These are phyloP conservation scores for Aspergillus carbonarius DNA, from an alignment of 2,329 filamentous ascomycete species.

Conservation along the genomic window DNA sequence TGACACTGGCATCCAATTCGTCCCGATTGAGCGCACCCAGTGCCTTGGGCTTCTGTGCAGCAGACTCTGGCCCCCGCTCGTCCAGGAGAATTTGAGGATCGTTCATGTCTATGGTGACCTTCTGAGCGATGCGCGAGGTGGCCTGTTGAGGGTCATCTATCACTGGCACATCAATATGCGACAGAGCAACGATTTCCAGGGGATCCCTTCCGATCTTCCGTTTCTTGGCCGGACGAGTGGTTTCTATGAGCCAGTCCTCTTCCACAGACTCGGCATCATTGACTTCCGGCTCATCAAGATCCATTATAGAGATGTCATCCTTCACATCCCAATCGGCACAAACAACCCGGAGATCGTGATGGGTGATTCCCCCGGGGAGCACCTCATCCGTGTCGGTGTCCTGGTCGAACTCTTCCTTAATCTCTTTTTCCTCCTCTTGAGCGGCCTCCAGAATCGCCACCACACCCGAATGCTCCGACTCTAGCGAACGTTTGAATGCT, in stretches of 20 bases:
- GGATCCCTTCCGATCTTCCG: constrained; percentile 55
- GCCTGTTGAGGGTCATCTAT: constrained; percentile 78
- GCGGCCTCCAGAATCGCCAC: constrained; percentile 47
- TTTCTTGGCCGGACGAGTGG: constrained; percentile 61
- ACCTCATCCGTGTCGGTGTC: constrained; percentile 64
- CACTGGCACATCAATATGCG: constrained; percentile 64
- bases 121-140: constrained; percentile 71
- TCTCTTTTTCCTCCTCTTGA: constrained; percentile 52
- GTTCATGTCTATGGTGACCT: constrained; percentile 79
- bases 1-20: constrained; percentile 68
- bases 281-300: constrained; percentile 25
- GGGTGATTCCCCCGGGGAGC: constrained; percentile 65
- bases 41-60: constrained; percentile 53
- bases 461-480: constrained; percentile 58
- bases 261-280: constrained; percentile 28
- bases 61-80: constrained; percentile 64
- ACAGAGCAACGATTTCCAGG: constrained; percentile 50
- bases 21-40: constrained; percentile 42
- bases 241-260: constrained; percentile 51
- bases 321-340: constrained; percentile 81
- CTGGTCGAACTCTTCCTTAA: constrained; percentile 52
- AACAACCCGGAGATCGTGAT: constrained; percentile 78
- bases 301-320: constrained; percentile 51
- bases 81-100: constrained; percentile 86
- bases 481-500: constrained; percentile 51